These are phyloP conservation scores for Tuber brumale DNA, from an alignment of 495 filamentous ascomycete genomes.

Conservation along the genomic window DNA sequence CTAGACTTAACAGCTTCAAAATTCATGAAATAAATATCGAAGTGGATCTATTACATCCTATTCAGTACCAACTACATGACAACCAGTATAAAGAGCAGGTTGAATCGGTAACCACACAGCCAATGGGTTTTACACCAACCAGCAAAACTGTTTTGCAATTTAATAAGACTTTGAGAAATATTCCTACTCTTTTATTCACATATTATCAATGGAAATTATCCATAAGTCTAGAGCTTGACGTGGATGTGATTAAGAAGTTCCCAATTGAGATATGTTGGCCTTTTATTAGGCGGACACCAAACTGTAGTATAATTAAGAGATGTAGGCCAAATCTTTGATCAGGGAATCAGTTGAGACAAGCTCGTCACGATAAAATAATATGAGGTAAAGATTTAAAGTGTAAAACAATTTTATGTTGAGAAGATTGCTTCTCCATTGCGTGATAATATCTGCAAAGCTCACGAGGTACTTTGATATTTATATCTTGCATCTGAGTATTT, in stretches of 20 bases:
- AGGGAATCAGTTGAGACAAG: too few species aligned
- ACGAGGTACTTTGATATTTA: too few species aligned
- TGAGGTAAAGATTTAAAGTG: too few species aligned
- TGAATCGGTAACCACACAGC: not conserved
- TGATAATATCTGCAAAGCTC: too few species aligned
- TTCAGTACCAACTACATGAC: not conserved
- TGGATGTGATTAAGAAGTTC: not conserved
- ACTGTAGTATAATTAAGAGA: too few species aligned
- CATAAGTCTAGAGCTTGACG: not conserved
- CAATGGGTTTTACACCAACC: not conserved
- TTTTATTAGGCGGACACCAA: too few species aligned
- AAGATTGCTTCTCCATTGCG: too few species aligned
- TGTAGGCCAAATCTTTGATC: too few species aligned
- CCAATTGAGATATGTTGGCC: too few species aligned
- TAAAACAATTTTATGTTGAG: too few species aligned
- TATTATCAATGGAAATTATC: not conserved
- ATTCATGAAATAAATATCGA: not conserved
- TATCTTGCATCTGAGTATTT: too few species aligned
- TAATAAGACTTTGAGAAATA: not conserved
- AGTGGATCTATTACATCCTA: not conserved
- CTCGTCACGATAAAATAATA: too few species aligned
- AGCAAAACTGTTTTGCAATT: not conserved
- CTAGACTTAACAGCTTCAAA: not conserved
- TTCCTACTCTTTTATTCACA: not conserved
- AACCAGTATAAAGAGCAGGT: not conserved